A percentile compares a stretch with the other conserved stretches of the same genome.
phyloP scores from a whole-genome alignment of 1,139 yeast species.

The Magnusiomyces suaveolens region DNA sequence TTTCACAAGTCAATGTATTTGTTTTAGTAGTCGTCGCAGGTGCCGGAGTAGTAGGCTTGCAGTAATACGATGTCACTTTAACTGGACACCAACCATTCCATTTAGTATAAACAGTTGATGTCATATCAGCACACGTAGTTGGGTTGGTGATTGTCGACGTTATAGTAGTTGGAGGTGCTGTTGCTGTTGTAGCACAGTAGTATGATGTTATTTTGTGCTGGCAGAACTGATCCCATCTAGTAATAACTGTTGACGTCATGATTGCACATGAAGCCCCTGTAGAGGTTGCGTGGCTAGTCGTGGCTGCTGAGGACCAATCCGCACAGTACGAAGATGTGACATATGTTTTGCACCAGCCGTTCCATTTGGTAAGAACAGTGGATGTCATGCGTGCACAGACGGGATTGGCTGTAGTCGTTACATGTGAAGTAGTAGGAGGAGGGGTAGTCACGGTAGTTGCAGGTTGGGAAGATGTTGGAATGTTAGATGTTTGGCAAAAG shows the following conservation, averaged over 20 bases:
- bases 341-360: neutral
- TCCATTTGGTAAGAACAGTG: neutral
- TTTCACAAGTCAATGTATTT: neutral
- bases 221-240: neutral
- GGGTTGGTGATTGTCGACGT: neutral
- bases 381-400: neutral
- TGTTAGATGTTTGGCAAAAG: neutral
- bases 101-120: neutral
- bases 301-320: neutral
- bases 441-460: neutral
- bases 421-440: neutral
- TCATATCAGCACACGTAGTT: neutral
- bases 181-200: neutral
- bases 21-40: neutral
- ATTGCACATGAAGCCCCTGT: neutral
- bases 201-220: neutral
- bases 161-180: neutral
- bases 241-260: neutral
- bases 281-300: neutral
- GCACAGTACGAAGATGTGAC: neutral
- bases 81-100: neutral
- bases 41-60: neutral
- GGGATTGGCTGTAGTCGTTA: neutral
- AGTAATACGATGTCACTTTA: neutral
- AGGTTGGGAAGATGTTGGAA: neutral